Evolutionary conservation across 108 stramenopile genomes (phyloP), one percentile per base, ranked within the genome.

Genomic region (Pseudonitzschia pungens): DNA sequence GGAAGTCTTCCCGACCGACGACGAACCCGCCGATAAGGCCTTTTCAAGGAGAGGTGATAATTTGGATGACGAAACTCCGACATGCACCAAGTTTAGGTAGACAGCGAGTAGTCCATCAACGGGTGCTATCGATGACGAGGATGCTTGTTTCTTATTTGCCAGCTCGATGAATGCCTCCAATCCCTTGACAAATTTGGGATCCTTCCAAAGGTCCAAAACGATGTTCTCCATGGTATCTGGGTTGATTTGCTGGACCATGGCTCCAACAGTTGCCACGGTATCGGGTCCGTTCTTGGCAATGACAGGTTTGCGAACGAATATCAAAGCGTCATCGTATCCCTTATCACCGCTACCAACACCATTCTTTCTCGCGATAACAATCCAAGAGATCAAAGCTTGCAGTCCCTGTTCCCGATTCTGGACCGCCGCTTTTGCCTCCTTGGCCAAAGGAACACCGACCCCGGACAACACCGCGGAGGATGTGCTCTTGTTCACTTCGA

Each of bases 61-160:
- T 50, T 71, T 65, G 27, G 71, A 73, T 31, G 70, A 82, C 3
- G 69, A 67, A 12, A 77, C 83, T 29, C 51, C 56, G 21, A 62
- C 59, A 60, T 80, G 53, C n/a, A 87, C 21, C 3, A 88, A 59
- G 15, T 80, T 48, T 42, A 94, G 55, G 66, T 88, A 88, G 0
- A 87, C 42, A 11, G 89, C 84, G 56, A 91, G 44, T 0, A 86
- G 36, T 20, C 90, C 92, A 57, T 91, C 92, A 9, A 85, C 79
- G 54, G 84, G 87, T 26, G 88, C 72, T n/a, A 88, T 77, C 22
- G 80, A 54, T 0, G 89, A 81, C 0, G 86, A 77, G 0, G 85
- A 72, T 21, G 74, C 69, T 68, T 89, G 84, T 66, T 89, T 93
- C 69, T 87, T 91, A 58, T 71, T 74, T 0, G 86, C 82, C 14